Conservation (phyloP, 257 asterid species). For the Forsythia suspensa region DNA sequence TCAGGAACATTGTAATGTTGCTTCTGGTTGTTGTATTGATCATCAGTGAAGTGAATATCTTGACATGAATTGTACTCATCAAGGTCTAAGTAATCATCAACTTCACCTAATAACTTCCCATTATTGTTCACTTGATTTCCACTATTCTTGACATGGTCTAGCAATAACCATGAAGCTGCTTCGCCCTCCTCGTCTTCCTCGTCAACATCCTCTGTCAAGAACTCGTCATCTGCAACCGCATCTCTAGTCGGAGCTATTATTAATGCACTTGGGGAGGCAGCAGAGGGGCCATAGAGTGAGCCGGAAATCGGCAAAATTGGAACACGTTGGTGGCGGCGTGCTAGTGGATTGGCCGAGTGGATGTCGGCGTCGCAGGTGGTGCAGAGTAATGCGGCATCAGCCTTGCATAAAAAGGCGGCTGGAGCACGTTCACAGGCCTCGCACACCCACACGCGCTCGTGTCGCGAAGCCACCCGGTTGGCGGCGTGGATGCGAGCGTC, state of each 20-base stretch:
- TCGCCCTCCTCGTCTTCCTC: constrained; percentile 60
- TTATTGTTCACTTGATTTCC: constrained; percentile 15
- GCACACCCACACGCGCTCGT: constrained; percentile 61
- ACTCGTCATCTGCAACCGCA: constrained; percentile 12
- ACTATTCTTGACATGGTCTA: constrained; percentile 46
- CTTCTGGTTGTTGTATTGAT: constrained; percentile 25
- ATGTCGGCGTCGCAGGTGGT: constrained; percentile 67
- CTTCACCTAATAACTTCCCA: constrained; percentile 39
- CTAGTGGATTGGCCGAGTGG: constrained; percentile 85
- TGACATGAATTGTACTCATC: constrained; percentile 49
- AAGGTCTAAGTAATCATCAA: constrained; percentile 64
- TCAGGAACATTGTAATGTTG: constrained; percentile 33
- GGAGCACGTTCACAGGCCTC: constrained; percentile 72
- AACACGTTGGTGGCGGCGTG: constrained; percentile 88
- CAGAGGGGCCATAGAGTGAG: constrained; percentile 28
- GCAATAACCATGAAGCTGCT: constrained; percentile 68
- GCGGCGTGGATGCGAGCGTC: constrained; percentile 54
- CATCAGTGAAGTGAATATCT: constrained; percentile 36
- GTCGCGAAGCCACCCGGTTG: constrained; percentile 33
- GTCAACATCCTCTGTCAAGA: constrained; percentile 35
- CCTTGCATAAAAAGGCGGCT: constrained; percentile 68
- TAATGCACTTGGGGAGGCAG: constrained; percentile 13
- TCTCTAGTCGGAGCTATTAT: constrained; percentile 11
- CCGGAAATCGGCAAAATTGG: constrained; percentile 48
- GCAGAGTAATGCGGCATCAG: constrained; percentile 83